Evolutionary conservation across 2,329 filamentous ascomycete genomes (phyloP), one percentile per base, ranked within the genome.

Genomic region (Fusarium decemcellulare): DNA sequence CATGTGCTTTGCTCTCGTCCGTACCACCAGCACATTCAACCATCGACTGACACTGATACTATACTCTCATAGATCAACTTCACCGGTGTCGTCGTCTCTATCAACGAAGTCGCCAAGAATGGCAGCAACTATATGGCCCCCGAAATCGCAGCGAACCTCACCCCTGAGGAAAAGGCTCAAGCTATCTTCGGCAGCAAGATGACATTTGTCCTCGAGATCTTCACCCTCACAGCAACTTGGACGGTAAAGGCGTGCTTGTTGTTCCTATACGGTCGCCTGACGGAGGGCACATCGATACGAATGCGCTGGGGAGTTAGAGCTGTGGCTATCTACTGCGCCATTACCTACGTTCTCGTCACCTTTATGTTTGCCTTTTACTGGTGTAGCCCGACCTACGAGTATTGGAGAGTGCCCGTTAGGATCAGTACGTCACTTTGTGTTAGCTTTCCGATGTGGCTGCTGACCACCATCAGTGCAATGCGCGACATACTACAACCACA

Each of bases 111-210:
- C 2, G 80, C 79, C 59, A 73, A 79, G 48, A 78, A 81, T 68
- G 82, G 82, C 59, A 84, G 81, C 67, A 85, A 84, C 62, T 83
- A 83, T 39, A 81, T 84, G 59, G 72, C 80, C 5, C 72, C 76
- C 6, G 77, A 79, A 1, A 72, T 74, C 7, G 75, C 80, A 4
- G 75, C 74, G 12, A 78, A 78, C 50, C 86, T 89, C 62, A 86
- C 84, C 2, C 75, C 79, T 1, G 67, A 80, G 4, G 81, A 83
- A 8, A 79, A 82, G n/a, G 54, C 76, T 1, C 67, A 73, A 30
- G 83, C 85, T 14, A 76, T 86, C 6, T 83, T 80, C 51, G 87
- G 87, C n/a, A 87, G 85, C 71, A 87, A 87, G 68, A 81, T 87
- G 72, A 84, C 86, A 2, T 77, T 88, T 56, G 83, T 84, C 0